phyloP scores from a whole-genome alignment of 2,329 filamentous ascomycete genomes.

The Stemphylium vesicarium region DNA sequence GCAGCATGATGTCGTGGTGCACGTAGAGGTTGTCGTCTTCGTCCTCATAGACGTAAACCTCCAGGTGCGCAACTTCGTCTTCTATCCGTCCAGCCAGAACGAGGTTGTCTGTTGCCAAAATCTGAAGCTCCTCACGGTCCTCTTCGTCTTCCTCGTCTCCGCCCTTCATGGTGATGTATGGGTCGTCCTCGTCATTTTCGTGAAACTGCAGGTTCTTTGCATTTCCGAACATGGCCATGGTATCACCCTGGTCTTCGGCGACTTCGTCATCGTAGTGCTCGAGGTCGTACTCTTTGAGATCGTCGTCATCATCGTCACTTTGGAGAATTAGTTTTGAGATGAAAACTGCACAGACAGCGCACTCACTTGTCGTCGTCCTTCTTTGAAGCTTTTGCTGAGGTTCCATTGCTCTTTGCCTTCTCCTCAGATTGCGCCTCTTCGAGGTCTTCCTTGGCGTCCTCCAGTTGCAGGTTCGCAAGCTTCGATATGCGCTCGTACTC shows the following conservation, averaged over 20 bases:
- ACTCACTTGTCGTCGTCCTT: conserved; percentile 35
- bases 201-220: conserved; percentile 93
- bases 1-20: conserved; percentile 99
- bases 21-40: conserved; percentile 96
- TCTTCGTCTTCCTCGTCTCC: conserved; percentile 77
- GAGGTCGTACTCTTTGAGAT: conserved; percentile 93
- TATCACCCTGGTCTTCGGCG: conserved; percentile 71
- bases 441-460: conserved; percentile 85
- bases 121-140: conserved; percentile 91
- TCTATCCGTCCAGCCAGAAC: conserved; percentile 92
- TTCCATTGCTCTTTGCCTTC: conserved; percentile 45
- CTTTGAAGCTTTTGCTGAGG: conserved; percentile 23
- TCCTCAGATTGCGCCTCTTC: conserved; percentile 62
- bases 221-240: conserved; percentile 93
- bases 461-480: conserved; percentile 70
- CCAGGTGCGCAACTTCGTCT: conserved; percentile 94
- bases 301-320: conserved; percentile 68
- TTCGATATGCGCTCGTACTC: conserved; percentile 59
- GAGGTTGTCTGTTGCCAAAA: conserved; percentile 90
- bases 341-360: not conserved
- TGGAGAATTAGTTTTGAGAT: conserved; percentile 16
- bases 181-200: conserved; percentile 91
- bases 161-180: conserved; percentile 87
- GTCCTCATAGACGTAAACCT: conserved; percentile 98
- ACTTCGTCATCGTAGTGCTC: conserved; percentile 93